Percentiles rank a stretch among this genome's conserved stretches.
These are phyloP conservation scores for Anacardium occidentale DNA, from an alignment of 345 rosid genomes.

Conservation along the genomic window DNA sequence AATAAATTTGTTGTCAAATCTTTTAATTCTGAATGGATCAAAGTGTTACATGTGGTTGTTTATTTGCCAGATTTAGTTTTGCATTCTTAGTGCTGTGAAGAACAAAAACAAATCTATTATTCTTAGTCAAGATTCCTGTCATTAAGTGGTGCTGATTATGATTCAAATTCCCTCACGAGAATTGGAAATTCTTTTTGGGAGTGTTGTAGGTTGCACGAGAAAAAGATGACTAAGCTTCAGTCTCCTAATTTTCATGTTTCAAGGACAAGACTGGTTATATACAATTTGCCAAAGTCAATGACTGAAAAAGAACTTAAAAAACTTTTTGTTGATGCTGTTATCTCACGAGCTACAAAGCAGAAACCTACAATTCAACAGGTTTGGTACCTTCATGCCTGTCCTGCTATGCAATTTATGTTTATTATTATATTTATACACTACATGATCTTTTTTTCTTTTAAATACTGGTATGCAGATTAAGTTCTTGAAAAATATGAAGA, in stretches of 20 bases:
- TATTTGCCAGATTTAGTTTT: neutral
- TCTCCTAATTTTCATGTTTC: constrained; percentile 95
- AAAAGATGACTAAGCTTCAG: constrained; percentile 76
- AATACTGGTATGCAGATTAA: constrained; percentile 56
- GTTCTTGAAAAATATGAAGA: constrained; percentile 60
- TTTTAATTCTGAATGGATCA: neutral
- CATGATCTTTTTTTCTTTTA: neutral
- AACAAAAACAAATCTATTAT: neutral
- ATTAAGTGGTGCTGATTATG: neutral
- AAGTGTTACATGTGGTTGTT: neutral
- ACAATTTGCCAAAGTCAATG: constrained; percentile 86
- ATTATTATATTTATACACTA: neutral
- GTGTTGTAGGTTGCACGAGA: constrained; percentile 70
- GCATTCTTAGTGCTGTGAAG: neutral
- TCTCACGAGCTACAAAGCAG: constrained; percentile 90
- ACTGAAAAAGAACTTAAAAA: constrained; percentile 60
- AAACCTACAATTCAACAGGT: constrained; percentile 84
- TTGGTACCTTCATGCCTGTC: constrained; percentile 15
- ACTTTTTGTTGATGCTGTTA: constrained; percentile 71
- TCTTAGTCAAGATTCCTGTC: neutral
- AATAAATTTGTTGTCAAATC: neutral
- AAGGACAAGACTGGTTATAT: constrained; percentile 69
- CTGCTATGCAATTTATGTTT: neutral
- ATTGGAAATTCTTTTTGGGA: constrained; percentile 13
- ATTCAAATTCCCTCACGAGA: neutral